phyloP scores from a whole-genome alignment of 1,284 basidiomycete species.

The Macrocystidia cucumis region DNA sequence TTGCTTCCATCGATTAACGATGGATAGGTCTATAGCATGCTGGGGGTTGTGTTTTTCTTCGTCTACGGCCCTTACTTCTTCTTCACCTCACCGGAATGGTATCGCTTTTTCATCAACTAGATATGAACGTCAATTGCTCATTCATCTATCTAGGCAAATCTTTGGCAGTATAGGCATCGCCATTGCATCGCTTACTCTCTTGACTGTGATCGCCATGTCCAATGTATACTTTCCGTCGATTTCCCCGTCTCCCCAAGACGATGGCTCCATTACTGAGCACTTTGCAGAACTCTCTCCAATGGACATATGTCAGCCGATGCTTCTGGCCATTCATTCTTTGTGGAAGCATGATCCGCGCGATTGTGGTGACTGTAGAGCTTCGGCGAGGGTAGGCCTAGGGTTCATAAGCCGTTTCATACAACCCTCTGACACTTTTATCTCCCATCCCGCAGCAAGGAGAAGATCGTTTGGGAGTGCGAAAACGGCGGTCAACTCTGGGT shows the following conservation, averaged over 20 bases:
- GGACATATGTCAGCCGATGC: conserved; percentile 60
- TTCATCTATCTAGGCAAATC: conserved; percentile 45
- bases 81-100: conserved; percentile 70
- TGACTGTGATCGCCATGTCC: conserved; percentile 58
- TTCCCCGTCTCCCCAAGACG: conserved; percentile 8
- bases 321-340: conserved; percentile 70
- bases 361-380: conserved; percentile 69
- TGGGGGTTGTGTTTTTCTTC: conserved; percentile 62
- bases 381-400: conserved; percentile 42
- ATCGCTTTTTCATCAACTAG: conserved; percentile 12
- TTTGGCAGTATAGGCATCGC: conserved; percentile 67
- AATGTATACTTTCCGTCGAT: conserved; percentile 40
- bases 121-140: neutral
- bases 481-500: conserved; percentile 68
- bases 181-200: conserved; percentile 45
- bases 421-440: conserved; percentile 3
- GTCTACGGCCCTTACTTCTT: conserved; percentile 59
- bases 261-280: conserved; percentile 7
- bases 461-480: conserved; percentile 71
- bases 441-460: conserved; percentile 43
- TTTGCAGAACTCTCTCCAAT: conserved; percentile 19
- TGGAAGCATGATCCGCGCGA: conserved; percentile 57
- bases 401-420: conserved; percentile 9
- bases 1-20: too few species aligned
- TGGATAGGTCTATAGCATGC: conserved; percentile 59